A percentile compares a stretch with the other conserved stretches of the same genome.
These are phyloP conservation scores for Conoideocrella luteorostrata DNA, from an alignment of 2,329 filamentous ascomycete genomes.

Conservation along the genomic window DNA sequence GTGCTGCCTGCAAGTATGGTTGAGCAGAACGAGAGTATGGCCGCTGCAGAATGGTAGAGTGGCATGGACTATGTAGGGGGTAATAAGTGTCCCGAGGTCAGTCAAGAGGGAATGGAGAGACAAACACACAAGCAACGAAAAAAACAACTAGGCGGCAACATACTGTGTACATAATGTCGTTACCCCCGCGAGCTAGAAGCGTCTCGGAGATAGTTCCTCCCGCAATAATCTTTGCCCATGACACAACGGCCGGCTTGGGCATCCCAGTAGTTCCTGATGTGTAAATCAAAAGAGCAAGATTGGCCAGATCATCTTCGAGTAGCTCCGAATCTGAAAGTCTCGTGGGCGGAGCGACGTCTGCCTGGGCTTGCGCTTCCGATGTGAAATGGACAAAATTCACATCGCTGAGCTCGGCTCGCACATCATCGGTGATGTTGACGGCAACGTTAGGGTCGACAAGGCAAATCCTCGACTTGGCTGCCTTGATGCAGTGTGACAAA, in stretches of 20 bases:
- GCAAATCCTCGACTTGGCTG: slow-evolving; percentile 59
- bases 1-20: slow-evolving; percentile 57
- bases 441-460: slow-evolving; percentile 60
- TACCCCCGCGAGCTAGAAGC: slow-evolving; percentile 51
- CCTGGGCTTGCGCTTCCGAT: slow-evolving; percentile 48
- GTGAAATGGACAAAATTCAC: slow-evolving; percentile 59
- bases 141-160: no score
- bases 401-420: slow-evolving; percentile 41
- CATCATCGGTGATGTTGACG: slow-evolving; percentile 50
- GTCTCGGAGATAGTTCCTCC: slow-evolving; percentile 29
- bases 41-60: slow-evolving; percentile 77
- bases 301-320: slow-evolving; percentile 40
- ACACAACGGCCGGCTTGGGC: slow-evolving; percentile 71
- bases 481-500: slow-evolving; percentile 66
- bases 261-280: slow-evolving; percentile 82
- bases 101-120: no score
- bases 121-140: no score
- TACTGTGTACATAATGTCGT: slow-evolving; percentile 66
- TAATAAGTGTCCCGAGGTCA: neutral
- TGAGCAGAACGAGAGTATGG: slow-evolving; percentile 60
- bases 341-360: slow-evolving; percentile 42
- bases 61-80: slow-evolving; percentile 60
- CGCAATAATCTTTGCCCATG: slow-evolving; percentile 59
- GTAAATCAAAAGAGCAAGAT: slow-evolving; percentile 71
- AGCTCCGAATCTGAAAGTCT: slow-evolving; percentile 54